Conservation (phyloP, 108 stramenopile species). For the Cyclotella sp. region DNA sequence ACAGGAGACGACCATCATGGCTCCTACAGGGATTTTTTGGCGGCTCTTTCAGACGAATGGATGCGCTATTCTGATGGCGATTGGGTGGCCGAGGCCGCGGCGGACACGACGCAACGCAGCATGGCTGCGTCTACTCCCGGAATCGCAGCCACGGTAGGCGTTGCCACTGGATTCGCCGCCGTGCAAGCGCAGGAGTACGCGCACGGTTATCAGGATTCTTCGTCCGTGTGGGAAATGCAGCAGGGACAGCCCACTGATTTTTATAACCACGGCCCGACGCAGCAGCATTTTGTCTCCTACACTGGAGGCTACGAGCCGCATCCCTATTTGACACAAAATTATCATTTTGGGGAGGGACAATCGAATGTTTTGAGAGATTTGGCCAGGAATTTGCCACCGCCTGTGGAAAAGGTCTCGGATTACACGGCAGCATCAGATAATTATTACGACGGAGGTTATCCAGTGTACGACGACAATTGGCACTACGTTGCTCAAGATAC, state of each 20-base stretch:
- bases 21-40: neutral
- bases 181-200: neutral
- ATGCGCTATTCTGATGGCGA: neutral
- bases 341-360: conserved; percentile 6
- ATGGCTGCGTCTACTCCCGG: neutral
- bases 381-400: conserved; percentile 24
- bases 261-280: neutral
- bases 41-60: conserved; percentile 1
- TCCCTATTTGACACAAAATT: neutral
- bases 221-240: neutral
- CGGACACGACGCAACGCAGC: neutral
- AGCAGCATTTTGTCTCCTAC: neutral
- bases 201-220: neutral
- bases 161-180: neutral
- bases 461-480: neutral
- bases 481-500: neutral
- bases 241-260: neutral
- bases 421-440: neutral
- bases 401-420: neutral
- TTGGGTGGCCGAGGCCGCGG: neutral
- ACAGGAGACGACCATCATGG: neutral
- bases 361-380: conserved; percentile 28
- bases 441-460: neutral
- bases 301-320: neutral
- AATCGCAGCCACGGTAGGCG: neutral